Base-by-base conservation (phyloP, 352 stramenopile species). In the Pythium dissimile region DNA sequence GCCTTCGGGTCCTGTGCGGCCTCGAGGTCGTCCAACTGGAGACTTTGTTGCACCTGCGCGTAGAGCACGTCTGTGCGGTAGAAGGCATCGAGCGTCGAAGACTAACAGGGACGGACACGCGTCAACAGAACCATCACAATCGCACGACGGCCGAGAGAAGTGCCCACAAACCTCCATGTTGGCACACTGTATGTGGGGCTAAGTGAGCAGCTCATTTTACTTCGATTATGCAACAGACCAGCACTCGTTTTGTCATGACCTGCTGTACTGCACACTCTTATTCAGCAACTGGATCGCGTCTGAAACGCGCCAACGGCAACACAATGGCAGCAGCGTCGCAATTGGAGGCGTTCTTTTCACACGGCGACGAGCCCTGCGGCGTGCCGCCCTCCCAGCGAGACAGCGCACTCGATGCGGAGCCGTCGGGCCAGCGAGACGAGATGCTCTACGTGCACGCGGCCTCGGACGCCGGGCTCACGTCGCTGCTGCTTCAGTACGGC, bases 301-400 rank as follows among this genome's bases (percentile, higher is more conserved):
- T 46, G 52, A 54, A 61, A 32, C 42, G 53, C 53, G 53, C 53
- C 53, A 61, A 56, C 21, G 28, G 16, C n/a, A 30, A 21, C 30
- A 24, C n/a, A 32, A 35, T 5, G 1, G 5, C 23, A 16, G 54
- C 31, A n/a, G 28, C 71, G 54, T 64, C 57, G 35, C 66, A 67
- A 26, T 59, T 89, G 16, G 79, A 87, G 47, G 67, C 75, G 3
- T 89, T 89, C 65, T 89, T 87, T 64, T 72, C 75, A 59, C 79
- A 89, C 34, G 66, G 68, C 10, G 69, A 71, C 13, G 37, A 54
- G 13, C 45, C 42, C 13, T 77, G 75, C 26, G 38, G n/a, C 43
- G 26, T 32, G n/a, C 28, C 47, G n/a, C 41, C 30, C 1, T 54
- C 28, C 2, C 56, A 58, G 8, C 52, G 44, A 18, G 38, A 57